Base-by-base conservation (phyloP, 768 basidiomycete genomes). In the Calvatia gigantea region DNA sequence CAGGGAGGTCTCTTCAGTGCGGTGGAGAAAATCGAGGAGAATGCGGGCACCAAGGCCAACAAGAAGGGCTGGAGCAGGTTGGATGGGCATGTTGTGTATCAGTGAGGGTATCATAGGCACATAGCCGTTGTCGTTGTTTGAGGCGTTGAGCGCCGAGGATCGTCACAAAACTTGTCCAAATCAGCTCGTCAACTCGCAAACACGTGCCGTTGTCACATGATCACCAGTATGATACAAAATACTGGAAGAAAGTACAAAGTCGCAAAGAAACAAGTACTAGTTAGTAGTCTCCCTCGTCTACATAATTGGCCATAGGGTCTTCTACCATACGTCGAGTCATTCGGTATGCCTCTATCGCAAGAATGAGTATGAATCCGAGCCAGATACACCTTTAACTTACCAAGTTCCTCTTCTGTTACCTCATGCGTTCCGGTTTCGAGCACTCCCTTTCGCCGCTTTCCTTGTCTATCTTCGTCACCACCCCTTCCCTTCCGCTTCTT, bases 251-350 rank as follows among this genome's bases (percentile, higher is more conserved):
- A 42, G 21, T 19, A 39, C 17, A 28, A 8, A 47, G 23, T 41
- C 35, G 14, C 12, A 37, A 37, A n/a, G 17, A 49, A 58, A 61
- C 33, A 62, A 47, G 29, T 35, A 29, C 27, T 42, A n/a, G 33
- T 4, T 43, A 53, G 29, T 41, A 71, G 23, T 67, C 66, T 4
- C 81, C 83, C 41, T 69, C 61, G 68, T 94, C 94, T 48, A 91
- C 79, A 67, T 94, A 94, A 68, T 90, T 91, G 37, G 90, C 89
- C 94, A 97, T 97, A 3, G 94, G 94, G 69, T 97, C 94, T 56
- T 94, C 91, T 45, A 78, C 74, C 71, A 85, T 83, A 1, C 82
- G 79, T 49, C 83, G 81, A 60, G 79, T 81, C 82, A 93, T 86
- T 56, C 94, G 82, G 70, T 95, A 97, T n/a, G 89, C 91, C 87